These are phyloP conservation scores for Scenedesmus sp. DNA, from an alignment of 163 green algal species.

Conservation along the genomic window DNA sequence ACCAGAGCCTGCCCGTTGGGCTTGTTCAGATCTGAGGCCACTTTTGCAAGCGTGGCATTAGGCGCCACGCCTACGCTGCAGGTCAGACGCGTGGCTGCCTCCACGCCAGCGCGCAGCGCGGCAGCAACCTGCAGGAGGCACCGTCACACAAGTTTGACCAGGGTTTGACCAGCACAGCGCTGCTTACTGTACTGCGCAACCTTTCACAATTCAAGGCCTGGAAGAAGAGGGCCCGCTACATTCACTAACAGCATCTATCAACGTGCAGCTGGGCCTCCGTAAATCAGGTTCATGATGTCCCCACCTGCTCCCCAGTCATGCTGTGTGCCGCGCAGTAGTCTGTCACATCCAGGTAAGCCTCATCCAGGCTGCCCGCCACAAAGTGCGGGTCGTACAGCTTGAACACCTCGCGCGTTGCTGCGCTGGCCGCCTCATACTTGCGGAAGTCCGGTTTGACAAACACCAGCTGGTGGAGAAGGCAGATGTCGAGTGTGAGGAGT, in stretches of 20 bases:
- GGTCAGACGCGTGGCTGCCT: slow-evolving; percentile 82
- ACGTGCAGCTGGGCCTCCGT: no score
- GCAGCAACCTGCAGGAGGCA: slow-evolving; percentile 9
- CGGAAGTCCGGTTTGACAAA: slow-evolving; percentile 84
- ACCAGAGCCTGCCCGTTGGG: slow-evolving; percentile 94
- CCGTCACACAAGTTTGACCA: no score
- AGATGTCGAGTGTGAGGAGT: not conserved
- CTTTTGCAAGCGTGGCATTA: slow-evolving; percentile 95
- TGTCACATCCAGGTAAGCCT: slow-evolving; percentile 94
- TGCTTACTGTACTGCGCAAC: not conserved
- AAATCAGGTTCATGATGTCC: not conserved
- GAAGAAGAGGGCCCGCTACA: no score
- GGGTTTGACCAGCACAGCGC: not conserved
- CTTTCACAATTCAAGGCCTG: no score
- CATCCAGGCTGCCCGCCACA: slow-evolving; percentile 83
- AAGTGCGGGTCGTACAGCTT: slow-evolving; percentile 82
- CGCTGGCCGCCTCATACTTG: slow-evolving; percentile 82
- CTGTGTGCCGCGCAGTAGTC: slow-evolving; percentile 69
- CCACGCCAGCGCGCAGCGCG: slow-evolving; percentile 75
- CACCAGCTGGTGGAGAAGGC: slow-evolving; percentile 56
- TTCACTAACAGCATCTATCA: not conserved
- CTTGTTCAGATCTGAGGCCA: slow-evolving; percentile 93
- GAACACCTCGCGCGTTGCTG: slow-evolving; percentile 72
- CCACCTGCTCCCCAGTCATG: slow-evolving; percentile 63
- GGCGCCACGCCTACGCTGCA: slow-evolving; percentile 87